Percentiles rank a stretch among this genome's conserved stretches.
Conservation (phyloP, 2,329 filamentous ascomycete species). For the Chalara sp. region DNA sequence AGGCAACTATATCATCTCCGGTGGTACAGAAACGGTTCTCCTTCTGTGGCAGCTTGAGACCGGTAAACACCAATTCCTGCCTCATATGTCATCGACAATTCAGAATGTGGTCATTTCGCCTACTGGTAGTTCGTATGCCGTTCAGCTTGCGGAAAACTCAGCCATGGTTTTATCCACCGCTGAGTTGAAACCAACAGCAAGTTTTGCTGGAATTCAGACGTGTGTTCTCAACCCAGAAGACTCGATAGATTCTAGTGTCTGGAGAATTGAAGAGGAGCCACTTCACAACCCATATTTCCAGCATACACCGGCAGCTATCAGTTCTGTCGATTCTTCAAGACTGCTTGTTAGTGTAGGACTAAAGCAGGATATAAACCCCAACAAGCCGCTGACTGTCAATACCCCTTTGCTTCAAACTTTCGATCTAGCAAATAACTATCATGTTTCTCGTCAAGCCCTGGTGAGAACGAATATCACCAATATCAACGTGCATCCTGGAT, state of each 20-base stretch:
- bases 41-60: conserved; percentile 94
- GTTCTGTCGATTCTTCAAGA: conserved; percentile 54
- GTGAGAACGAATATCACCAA: conserved; percentile 83
- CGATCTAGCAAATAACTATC: conserved; percentile 71
- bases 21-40: conserved; percentile 81
- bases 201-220: conserved; percentile 76
- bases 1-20: conserved; percentile 93
- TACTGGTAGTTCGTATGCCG: conserved; percentile 70
- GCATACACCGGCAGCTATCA: conserved; percentile 52
- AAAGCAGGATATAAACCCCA: conserved; percentile 48
- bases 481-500: conserved; percentile 66
- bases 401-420: conserved; percentile 73
- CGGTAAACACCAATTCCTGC: conserved; percentile 71
- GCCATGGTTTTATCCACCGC: conserved; percentile 84
- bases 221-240: conserved; percentile 43
- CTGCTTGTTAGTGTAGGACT: conserved; percentile 63
- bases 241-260: conserved; percentile 46
- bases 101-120: conserved; percentile 80
- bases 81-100: conserved; percentile 82
- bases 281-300: conserved; percentile 23
- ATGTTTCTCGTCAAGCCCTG: conserved; percentile 80
- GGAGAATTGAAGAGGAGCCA: conserved; percentile 33
- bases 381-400: conserved; percentile 43
- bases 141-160: conserved; percentile 89
- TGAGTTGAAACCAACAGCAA: conserved; percentile 77